Percentiles rank a stretch among this genome's conserved stretches.
These are phyloP conservation scores for Pseudozyma sp. DNA, from an alignment of 1,284 basidiomycete species.

Conservation along the genomic window DNA sequence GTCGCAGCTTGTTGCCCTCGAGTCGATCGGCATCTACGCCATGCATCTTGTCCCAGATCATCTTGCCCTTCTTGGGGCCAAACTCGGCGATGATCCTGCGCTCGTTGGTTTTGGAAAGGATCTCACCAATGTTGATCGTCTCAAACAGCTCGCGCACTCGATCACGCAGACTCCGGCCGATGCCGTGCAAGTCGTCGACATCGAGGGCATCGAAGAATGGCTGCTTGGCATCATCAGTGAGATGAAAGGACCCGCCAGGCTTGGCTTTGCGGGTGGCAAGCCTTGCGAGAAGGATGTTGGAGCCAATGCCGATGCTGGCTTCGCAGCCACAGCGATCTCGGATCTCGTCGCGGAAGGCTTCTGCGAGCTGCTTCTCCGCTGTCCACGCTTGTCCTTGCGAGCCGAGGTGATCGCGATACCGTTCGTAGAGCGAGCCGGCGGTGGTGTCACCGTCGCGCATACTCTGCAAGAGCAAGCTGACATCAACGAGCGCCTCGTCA, in stretches of 20 bases:
- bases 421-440: conserved; percentile 22
- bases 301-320: conserved; percentile 83
- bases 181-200: conserved; percentile 87
- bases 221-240: conserved; percentile 73
- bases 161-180: conserved; percentile 74
- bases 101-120: conserved; percentile 53
- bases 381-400: conserved; percentile 50
- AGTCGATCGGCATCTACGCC: conserved; percentile 84
- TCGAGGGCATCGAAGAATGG: conserved; percentile 79
- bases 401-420: conserved; percentile 33
- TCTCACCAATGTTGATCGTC: conserved; percentile 77
- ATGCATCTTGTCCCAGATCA: conserved; percentile 82
- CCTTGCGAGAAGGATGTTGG: conserved; percentile 91
- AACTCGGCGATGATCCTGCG: conserved; percentile 73
- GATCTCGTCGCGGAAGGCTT: conserved; percentile 82
- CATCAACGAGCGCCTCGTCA: conserved; percentile 93
- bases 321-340: conserved; percentile 83
- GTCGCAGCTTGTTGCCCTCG: conserved; percentile 72
- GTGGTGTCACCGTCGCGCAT: conserved; percentile 42
- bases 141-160: conserved; percentile 77
- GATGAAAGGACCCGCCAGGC: conserved; percentile 84
- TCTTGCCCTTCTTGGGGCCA: conserved; percentile 85
- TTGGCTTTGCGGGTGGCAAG: conserved; percentile 91
- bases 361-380: conserved; percentile 74
- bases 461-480: conserved; percentile 75